Conservation (phyloP, 352 stramenopile species). For the Phytophthora megakarya region DNA sequence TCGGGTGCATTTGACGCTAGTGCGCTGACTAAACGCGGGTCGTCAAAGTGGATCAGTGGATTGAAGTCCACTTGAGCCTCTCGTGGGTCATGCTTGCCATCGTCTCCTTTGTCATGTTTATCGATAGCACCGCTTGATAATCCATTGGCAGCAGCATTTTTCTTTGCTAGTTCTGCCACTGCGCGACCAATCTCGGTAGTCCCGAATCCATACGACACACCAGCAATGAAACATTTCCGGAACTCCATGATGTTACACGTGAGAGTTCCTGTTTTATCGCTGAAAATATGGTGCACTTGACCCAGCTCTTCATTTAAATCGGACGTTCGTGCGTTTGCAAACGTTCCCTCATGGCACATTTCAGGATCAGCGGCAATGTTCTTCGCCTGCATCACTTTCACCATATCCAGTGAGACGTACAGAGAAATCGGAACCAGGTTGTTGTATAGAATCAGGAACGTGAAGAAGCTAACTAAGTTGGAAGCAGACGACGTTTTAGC, state of each 20-base stretch:
- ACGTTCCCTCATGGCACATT: constrained; percentile 89
- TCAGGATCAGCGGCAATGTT: constrained; percentile 63
- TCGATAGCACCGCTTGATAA: neutral
- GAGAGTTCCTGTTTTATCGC: constrained; percentile 98
- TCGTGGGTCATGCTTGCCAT: constrained; percentile 38
- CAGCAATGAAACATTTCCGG: constrained; percentile 88
- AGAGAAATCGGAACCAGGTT: constrained; percentile 98
- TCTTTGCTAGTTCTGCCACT: constrained; percentile 55
- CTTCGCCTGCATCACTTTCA: constrained; percentile 87
- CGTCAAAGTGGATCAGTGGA: constrained; percentile 71
- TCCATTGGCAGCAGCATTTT: constrained; percentile 21
- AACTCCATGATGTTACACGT: constrained; percentile 99
- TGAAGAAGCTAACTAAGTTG: constrained; percentile 88
- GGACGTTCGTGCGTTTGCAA: constrained; percentile 82
- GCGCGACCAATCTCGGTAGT: constrained; percentile 78
- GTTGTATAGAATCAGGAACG: constrained; percentile 96
- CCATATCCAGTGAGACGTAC: constrained; percentile 96
- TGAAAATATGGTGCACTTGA: constrained; percentile 98
- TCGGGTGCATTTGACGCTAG: constrained; percentile 34
- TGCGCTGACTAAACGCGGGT: constrained; percentile 59
- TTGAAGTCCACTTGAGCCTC: constrained; percentile 71
- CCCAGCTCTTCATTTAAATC: constrained; percentile 94
- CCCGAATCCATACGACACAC: constrained; percentile 83
- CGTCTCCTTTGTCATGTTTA: neutral
- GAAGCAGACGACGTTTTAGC: constrained; percentile 12